Evolutionary conservation across 148 eudicot species (phyloP).

Genomic region (Cornus controversa): DNA sequence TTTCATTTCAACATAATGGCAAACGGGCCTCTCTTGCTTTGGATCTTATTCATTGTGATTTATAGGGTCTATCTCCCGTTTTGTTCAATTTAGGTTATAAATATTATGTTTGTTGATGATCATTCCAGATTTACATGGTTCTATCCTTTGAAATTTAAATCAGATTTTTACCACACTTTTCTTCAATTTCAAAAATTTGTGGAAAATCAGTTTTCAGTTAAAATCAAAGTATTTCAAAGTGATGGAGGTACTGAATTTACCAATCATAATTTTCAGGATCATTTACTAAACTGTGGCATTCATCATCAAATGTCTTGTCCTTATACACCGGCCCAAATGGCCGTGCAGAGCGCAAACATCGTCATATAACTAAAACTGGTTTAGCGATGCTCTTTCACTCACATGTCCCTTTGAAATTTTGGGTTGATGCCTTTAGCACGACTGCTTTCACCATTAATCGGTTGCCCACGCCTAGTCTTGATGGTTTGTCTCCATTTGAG

Average conservation of each 20-base stretch:
- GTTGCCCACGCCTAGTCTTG: background rate
- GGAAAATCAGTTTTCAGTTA: too few relatives aligned
- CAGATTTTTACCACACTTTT: background rate
- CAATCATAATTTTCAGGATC: background rate
- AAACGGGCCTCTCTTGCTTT: background rate
- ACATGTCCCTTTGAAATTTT: too few relatives aligned
- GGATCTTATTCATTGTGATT: conserved; percentile 15
- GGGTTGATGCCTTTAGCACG: too few relatives aligned
- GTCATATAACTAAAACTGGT: conserved; percentile 8
- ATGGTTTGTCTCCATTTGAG: conserved; percentile 6
- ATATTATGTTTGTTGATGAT: conserved; percentile 25
- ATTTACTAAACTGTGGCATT: background rate
- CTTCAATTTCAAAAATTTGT: too few relatives aligned
- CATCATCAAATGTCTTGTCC: too few relatives aligned
- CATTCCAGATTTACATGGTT: conserved; percentile 9
- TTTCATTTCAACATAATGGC: background rate
- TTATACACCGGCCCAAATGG: conserved; percentile 10
- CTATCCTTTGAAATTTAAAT: conserved; percentile 8
- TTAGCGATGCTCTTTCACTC: background rate
- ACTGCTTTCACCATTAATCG: background rate
- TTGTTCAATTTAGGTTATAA: background rate
- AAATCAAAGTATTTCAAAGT: too few relatives aligned
- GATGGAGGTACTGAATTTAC: conserved; percentile 10
- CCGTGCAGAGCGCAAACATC: conserved; percentile 17
- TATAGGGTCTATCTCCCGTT: conserved; percentile 22